Evolutionary conservation across 768 basidiomycete species (phyloP), one percentile per base, ranked within the genome.

Genomic region (Cubamyces sp.): DNA sequence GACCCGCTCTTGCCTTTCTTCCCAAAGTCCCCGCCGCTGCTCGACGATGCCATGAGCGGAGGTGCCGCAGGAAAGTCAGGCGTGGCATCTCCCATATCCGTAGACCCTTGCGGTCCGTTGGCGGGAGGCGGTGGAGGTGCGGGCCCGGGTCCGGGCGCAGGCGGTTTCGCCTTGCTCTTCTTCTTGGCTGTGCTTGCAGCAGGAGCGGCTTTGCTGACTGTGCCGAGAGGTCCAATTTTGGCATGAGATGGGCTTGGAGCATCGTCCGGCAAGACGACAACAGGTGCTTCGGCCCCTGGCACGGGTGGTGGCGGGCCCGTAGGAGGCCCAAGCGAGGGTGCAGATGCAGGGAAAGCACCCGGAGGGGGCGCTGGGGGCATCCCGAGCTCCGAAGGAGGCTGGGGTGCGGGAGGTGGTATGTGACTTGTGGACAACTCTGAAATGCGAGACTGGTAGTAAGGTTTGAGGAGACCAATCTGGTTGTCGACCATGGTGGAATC

Each of bases 381-480:
- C 23, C 53, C 54, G 14, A 26, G 26, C 28, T 62, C 48, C 60
- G 34, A 64, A 58, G 45, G 62, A 57, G 49, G 68, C 56, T 53
- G 64, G 56, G 66, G 64, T 43, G 51, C 70, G 63, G 54, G 51
- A 52, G 66, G 59, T 16, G 48, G 18, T 6, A 66, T 45, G 16
- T 66, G 48, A 19, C 71, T 61, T 11, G 76, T 66, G 16, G 80
- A 76, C 43, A 86, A 71, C 25, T 75, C 67, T 2, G 79, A 70
- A 50, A 92, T 77, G 28, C 88, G 83, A 26, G 73, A 68, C 46
- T 86, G 81, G 68, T 90, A 96, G 77, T 87, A 96, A 0, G 83
- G 74, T 60, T 83, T 89, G 66, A 98, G 86, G 41, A 98, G 75
- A 9, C 93, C 94, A 66, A 97, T 93, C 69, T 96, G 94, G 25